Base-by-base conservation (phyloP, 2,329 filamentous ascomycete genomes). In the Epichloe bromicola region DNA sequence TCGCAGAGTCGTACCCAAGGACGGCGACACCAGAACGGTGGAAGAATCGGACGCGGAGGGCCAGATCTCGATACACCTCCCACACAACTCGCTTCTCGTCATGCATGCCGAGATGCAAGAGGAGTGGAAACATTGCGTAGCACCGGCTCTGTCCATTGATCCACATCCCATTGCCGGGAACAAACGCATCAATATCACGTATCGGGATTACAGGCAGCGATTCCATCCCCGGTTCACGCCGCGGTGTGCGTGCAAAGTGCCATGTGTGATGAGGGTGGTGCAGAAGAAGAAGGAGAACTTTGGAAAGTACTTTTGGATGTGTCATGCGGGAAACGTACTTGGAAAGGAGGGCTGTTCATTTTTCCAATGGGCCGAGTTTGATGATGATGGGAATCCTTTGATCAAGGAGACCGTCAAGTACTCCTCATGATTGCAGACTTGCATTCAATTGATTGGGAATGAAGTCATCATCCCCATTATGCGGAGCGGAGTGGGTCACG, bases 61-160 rank as follows among this genome's bases (percentile, higher is more conserved):
- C 4, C 90, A 95, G 63, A 91, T 97, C 53, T 82, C 88, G 1
- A 93, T 97, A 42, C 88, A 96, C 59, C 79, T 97, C 0, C 91
- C 91, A 0, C 93, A 97, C 66, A 97, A 97, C 65, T 94, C 88
- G 0, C 76, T 97, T 0, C 75, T 98, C 0, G 75, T 97, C 10
- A 97, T 98, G 93, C 90, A 97, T 61, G 90, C 91, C 1, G 88
- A 95, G 63, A 97, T 95, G 88, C 91, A 97, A 63, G 91, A 97
- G 63, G 84, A 86, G 62, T 97, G 89, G 89, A 97, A 96, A 65
- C 93, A 98, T 65, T 79, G 80, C 57, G 86, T 98, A 42, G 74
- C 82, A 0, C 86, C 89, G 0, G 83, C 86, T 0, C 74, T 76
- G 46, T 80, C 83, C 4, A 86, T 97, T 53, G 85, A 89, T 54